These are phyloP conservation scores for Hygrocybe punicea DNA, from an alignment of 768 basidiomycete genomes.

Conservation along the genomic window DNA sequence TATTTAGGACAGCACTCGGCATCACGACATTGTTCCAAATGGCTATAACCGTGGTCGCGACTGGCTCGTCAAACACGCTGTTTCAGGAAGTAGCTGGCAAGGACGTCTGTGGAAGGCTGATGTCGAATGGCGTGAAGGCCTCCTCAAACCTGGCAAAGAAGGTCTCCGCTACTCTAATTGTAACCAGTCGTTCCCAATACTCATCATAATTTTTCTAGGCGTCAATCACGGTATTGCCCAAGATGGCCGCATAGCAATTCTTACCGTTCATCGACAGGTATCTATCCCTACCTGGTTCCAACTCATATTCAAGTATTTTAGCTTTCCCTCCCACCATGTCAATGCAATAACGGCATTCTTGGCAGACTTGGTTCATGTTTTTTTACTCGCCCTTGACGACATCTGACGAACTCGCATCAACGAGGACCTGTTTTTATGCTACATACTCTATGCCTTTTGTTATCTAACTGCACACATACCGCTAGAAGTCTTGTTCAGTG, in stretches of 20 bases:
- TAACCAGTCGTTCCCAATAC: not conserved
- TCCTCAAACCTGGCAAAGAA: constrained; percentile 63
- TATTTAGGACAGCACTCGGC: constrained; percentile 49
- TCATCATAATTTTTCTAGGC: constrained; percentile 39
- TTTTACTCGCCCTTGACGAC: not conserved
- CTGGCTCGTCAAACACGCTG: constrained; percentile 66
- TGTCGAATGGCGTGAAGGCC: constrained; percentile 69
- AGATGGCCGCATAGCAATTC: constrained; percentile 76
- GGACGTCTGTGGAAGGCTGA: constrained; percentile 73
- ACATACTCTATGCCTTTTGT: not conserved
- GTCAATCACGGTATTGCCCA: constrained; percentile 79
- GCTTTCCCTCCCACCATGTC: not conserved
- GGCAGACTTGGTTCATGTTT: not conserved
- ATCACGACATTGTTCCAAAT: constrained; percentile 71
- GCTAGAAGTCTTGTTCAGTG: too few relatives aligned
- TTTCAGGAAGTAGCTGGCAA: constrained; percentile 57
- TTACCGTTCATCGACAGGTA: constrained; percentile 53
- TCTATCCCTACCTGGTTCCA: not conserved
- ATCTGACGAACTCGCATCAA: not conserved
- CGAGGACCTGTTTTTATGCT: not conserved
- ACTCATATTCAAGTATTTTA: not conserved
- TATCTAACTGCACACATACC: too few relatives aligned
- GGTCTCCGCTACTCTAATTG: constrained; percentile 40
- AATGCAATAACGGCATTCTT: not conserved
- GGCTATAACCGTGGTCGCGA: constrained; percentile 83